Evolutionary conservation across 306 rosid species (phyloP).

Genomic region (Lablab purpureus): DNA sequence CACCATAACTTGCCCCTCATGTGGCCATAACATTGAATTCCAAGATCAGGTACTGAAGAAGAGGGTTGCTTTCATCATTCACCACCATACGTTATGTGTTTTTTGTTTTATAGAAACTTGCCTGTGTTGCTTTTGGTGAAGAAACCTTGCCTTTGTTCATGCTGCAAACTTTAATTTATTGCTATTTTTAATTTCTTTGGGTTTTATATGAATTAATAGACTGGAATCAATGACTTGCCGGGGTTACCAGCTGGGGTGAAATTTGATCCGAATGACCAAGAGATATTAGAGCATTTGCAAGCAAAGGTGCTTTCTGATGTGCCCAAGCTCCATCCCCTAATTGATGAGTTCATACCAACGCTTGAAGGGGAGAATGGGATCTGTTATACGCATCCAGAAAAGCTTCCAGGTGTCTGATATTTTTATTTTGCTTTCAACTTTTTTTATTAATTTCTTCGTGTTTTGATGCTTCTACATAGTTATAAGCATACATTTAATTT

Average conservation of each 20-base stretch:
- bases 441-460: not conserved
- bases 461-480: not conserved
- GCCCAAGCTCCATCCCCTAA: conserved; percentile 76
- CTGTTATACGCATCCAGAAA: conserved; percentile 93
- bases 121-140: no score
- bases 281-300: conserved; percentile 81
- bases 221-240: conserved; percentile 71
- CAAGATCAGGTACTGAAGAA: conserved; percentile 63
- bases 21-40: conserved; percentile 65
- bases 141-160: not conserved
- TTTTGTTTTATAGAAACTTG: not conserved
- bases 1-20: conserved; percentile 74
- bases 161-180: not conserved
- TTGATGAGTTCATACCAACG: conserved; percentile 84
- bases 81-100: not conserved
- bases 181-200: not conserved
- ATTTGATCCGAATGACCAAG: conserved; percentile 87
- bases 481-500: no score
- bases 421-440: not conserved
- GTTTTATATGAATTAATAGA: conserved; percentile 24
- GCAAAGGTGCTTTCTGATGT: conserved; percentile 66
- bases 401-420: conserved; percentile 67
- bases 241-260: conserved; percentile 86
- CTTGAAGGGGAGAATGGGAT: conserved; percentile 87
- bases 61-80: not conserved